Conservation (phyloP, 495 filamentous ascomycete species). For the Halenospora varia region DNA sequence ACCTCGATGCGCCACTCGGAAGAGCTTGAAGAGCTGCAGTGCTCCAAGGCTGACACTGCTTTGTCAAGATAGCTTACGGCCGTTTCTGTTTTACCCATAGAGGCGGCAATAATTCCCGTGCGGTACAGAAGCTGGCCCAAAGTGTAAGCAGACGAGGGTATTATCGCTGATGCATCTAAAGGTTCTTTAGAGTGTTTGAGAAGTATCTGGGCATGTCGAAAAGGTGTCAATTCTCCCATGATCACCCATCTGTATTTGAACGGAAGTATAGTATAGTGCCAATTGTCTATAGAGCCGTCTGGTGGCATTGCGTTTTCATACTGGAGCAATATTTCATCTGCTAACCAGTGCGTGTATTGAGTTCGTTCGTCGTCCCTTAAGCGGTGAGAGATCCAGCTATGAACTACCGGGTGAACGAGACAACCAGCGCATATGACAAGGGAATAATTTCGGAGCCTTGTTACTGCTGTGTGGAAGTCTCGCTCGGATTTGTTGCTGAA, state of each 20-base stretch:
- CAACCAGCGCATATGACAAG: background rate
- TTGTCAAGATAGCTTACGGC: background rate
- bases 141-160: background rate
- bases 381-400: slow-evolving; percentile 1
- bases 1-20: background rate
- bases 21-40: background rate
- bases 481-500: background rate
- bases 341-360: background rate
- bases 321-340: background rate
- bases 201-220: background rate
- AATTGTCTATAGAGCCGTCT: background rate
- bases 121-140: background rate
- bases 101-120: background rate
- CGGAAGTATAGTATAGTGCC: background rate
- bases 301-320: background rate
- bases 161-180: background rate
- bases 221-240: background rate
- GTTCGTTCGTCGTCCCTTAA: background rate
- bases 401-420: slow-evolving; percentile 1
- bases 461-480: background rate
- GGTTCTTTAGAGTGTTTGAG: background rate
- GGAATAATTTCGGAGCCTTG: background rate
- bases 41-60: background rate
- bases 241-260: background rate
- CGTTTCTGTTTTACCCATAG: background rate